Base-by-base conservation (phyloP, 345 rosid species). In the Luvunga scandens region DNA sequence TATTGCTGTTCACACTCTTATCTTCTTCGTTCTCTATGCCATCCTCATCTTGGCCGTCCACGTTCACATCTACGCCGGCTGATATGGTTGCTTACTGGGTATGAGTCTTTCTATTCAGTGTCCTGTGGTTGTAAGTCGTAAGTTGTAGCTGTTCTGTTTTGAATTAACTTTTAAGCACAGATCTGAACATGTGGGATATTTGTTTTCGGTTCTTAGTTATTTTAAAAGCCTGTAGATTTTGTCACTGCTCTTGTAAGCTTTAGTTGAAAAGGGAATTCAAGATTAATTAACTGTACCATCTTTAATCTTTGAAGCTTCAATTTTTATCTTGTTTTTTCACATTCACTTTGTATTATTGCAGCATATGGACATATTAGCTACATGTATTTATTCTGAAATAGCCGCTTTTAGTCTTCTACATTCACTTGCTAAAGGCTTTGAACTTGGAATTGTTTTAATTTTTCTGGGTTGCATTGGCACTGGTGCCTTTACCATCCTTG, bases 51-150 rank as follows among this genome's bases (percentile, higher is more conserved):
- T 96, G 77, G 99, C 91, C 7, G 85, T 91, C 67, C 91, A 88
- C 77, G 83, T 94, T 76, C 99, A 94, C 82, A 91, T 96, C 94
- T 90, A 93, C 76, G 86, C 93, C n/a, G 98, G 95, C 4, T 94
- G 82, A 88, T 22, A 67, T 6, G 36, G 67, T 13, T 27, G 18
- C 38, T 59, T 25, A 18, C 38, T 59, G 66, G 66, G 48, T 34
- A n/a, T 72, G 76, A 25, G 7, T 31, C 12, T 56, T 24, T 4
- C 57, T 77, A 42, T 42, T 42, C 10, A 9, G 42, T 8, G 42
- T 38, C 2, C 42, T 9, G 10, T 8, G 42, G 42, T 38, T 9
- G 0, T 38, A 38, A 38, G 50, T 71, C 57, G 7, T 18, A 18
- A 66, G 78, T 72, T 81, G 73, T 72, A 56, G 8, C 69, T 61